These are phyloP conservation scores for Chlamydomonas reinhardtii DNA, from an alignment of 163 green algal genomes.

Conservation along the genomic window DNA sequence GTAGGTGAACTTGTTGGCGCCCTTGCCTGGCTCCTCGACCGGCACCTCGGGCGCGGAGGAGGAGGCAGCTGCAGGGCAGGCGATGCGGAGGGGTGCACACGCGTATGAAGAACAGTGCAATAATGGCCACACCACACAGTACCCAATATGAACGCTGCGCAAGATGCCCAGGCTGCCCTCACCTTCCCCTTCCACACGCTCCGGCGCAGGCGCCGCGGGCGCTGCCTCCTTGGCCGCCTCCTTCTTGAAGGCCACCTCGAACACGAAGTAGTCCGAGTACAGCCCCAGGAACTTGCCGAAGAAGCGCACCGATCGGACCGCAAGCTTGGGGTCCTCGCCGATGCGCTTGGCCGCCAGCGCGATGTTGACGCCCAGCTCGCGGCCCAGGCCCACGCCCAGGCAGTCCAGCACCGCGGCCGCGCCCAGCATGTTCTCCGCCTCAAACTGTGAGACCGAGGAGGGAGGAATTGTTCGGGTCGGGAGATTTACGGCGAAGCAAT, in stretches of 20 bases:
- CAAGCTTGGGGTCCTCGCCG: slow-evolving; percentile 77
- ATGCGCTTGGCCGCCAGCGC: slow-evolving; percentile 80
- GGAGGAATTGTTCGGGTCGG: neutral
- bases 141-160: too few relatives aligned
- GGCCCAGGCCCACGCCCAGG: slow-evolving; percentile 77
- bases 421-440: slow-evolving; percentile 79
- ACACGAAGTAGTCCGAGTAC: slow-evolving; percentile 89
- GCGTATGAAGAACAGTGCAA: too few relatives aligned
- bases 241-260: slow-evolving; percentile 84
- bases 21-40: slow-evolving; percentile 68
- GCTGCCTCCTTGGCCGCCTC: neutral
- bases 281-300: slow-evolving; percentile 85
- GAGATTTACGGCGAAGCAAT: too few relatives aligned
- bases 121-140: too few relatives aligned
- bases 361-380: slow-evolving; percentile 69
- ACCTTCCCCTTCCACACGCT: slow-evolving; percentile 2
- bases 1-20: slow-evolving; percentile 85
- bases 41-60: slow-evolving; percentile 56
- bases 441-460: slow-evolving; percentile 66
- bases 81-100: too few relatives aligned
- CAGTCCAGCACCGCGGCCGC: slow-evolving; percentile 77
- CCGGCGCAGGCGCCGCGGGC: neutral
- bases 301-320: slow-evolving; percentile 72
- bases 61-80: neutral
- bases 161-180: neutral